These are phyloP conservation scores for Ganoderma boninense DNA, from an alignment of 1,284 basidiomycete species.

Conservation along the genomic window DNA sequence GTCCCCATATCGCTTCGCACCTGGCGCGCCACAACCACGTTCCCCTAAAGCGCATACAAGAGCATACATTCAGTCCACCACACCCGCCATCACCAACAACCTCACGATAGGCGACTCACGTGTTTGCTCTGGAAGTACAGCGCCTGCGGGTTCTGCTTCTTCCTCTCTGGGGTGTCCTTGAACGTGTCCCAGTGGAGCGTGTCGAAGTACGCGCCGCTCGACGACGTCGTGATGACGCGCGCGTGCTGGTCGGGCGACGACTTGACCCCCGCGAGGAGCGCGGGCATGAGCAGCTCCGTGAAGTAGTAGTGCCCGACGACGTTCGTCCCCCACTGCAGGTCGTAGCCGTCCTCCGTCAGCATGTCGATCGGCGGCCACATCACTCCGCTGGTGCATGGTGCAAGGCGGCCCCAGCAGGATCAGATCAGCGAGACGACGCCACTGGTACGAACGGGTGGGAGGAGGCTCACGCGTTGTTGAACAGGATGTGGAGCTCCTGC, in stretches of 20 bases:
- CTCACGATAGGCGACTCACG: slow-evolving; percentile 1
- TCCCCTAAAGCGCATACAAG: slow-evolving; percentile 39
- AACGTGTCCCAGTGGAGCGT: slow-evolving; percentile 42
- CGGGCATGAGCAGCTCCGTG: slow-evolving; percentile 52
- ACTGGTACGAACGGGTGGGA: no score
- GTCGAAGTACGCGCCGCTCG: slow-evolving; percentile 41
- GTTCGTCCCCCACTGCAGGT: slow-evolving; percentile 62
- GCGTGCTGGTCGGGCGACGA: slow-evolving; percentile 44
- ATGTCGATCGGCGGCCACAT: slow-evolving; percentile 49
- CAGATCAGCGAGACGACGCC: no score
- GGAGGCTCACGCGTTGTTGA: slow-evolving; percentile 57
- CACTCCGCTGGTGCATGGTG: no score
- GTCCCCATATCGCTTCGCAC: slow-evolving; percentile 39
- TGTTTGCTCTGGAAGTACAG: slow-evolving; percentile 55
- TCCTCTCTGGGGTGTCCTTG: slow-evolving; percentile 38
- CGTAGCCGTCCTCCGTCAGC: slow-evolving; percentile 55
- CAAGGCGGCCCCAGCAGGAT: no score
- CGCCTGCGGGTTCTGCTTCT: slow-evolving; percentile 34
- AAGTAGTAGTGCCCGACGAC: slow-evolving; percentile 52
- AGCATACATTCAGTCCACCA: no score
- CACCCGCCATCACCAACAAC: background rate
- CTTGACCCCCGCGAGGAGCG: slow-evolving; percentile 44
- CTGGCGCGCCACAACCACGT: slow-evolving; percentile 49
- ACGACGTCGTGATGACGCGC: slow-evolving; percentile 53
- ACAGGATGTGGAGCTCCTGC: slow-evolving; percentile 55